Evolutionary conservation across 352 stramenopile species (phyloP).

Genomic region (Pythium rhizo-oryzae): DNA sequence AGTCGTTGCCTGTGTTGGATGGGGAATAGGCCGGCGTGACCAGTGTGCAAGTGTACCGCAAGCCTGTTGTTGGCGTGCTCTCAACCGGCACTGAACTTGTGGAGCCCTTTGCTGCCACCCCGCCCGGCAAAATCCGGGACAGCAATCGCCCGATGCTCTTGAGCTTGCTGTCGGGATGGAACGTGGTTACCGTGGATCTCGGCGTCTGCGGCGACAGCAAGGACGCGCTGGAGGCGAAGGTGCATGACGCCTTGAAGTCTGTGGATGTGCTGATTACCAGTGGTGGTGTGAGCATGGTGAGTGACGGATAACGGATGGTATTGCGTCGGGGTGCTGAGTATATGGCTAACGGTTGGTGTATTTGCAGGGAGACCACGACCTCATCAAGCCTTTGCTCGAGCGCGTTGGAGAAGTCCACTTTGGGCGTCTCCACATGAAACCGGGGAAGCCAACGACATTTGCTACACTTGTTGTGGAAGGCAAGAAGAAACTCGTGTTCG

Average conservation of each 20-base stretch:
- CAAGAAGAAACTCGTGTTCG: conserved; percentile 90
- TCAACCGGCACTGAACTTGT: conserved; percentile 96
- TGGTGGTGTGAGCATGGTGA: conserved; percentile 93
- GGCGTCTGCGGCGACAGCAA: conserved; percentile 79
- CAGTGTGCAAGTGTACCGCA: conserved; percentile 67
- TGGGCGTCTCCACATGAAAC: conserved; percentile 97
- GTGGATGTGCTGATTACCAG: conserved; percentile 95
- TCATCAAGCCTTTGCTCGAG: conserved; percentile 92
- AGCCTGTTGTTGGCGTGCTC: conserved; percentile 90
- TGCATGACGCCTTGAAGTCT: conserved; percentile 48
- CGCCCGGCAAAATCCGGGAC: conserved; percentile 91
- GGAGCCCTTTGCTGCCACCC: conserved; percentile 45
- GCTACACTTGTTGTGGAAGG: conserved; percentile 77
- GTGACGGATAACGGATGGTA: not conserved
- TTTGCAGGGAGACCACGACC: conserved; percentile 88
- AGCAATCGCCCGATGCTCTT: conserved; percentile 95
- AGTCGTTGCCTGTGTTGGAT: not conserved
- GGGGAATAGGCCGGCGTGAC: conserved; percentile 62
- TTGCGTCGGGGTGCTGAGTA: too few species aligned
- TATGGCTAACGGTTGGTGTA: conserved; percentile 9
- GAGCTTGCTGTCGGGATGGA: conserved; percentile 50
- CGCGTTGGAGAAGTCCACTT: conserved; percentile 92
- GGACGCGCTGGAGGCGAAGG: conserved; percentile 46
- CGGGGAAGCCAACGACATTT: conserved; percentile 98
- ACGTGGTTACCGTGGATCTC: conserved; percentile 53